phyloP scores from a whole-genome alignment of 208 protist genomes.

The Leptomonas pyrrhocoris region DNA sequence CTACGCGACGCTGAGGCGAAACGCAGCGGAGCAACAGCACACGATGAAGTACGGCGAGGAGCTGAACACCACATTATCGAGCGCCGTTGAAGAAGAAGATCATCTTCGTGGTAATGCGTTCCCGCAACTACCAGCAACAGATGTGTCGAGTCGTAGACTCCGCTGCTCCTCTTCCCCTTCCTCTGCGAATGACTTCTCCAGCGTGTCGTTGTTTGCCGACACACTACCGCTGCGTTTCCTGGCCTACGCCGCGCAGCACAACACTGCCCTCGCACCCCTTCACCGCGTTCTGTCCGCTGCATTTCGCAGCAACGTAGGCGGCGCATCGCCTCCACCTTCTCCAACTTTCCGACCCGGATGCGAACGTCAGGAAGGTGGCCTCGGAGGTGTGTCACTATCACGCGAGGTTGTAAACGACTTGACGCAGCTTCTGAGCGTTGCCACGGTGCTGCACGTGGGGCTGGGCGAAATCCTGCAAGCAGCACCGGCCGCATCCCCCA shows the following conservation, averaged over 20 bases:
- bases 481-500: background rate
- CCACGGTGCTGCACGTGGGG: conserved; percentile 21
- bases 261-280: conserved; percentile 2
- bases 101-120: too few relatives aligned
- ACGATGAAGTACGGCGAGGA: background rate
- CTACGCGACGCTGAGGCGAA: conserved; percentile 19
- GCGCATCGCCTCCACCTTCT: background rate
- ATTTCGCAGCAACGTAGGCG: background rate
- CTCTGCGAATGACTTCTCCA: background rate
- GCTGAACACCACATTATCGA: background rate
- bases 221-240: conserved; percentile 3
- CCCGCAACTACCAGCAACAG: too few relatives aligned
- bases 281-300: background rate
- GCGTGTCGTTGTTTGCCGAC: background rate
- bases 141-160: too few relatives aligned
- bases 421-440: conserved; percentile 5
- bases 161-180: too few relatives aligned
- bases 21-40: background rate
- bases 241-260: conserved; percentile 6
- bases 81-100: background rate
- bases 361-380: background rate
- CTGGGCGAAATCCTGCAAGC: conserved; percentile 1
- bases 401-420: background rate
- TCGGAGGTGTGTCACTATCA: background rate
- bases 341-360: background rate